These are phyloP conservation scores for Solanum appendiculatum DNA, from an alignment of 257 asterid genomes.

Conservation along the genomic window DNA sequence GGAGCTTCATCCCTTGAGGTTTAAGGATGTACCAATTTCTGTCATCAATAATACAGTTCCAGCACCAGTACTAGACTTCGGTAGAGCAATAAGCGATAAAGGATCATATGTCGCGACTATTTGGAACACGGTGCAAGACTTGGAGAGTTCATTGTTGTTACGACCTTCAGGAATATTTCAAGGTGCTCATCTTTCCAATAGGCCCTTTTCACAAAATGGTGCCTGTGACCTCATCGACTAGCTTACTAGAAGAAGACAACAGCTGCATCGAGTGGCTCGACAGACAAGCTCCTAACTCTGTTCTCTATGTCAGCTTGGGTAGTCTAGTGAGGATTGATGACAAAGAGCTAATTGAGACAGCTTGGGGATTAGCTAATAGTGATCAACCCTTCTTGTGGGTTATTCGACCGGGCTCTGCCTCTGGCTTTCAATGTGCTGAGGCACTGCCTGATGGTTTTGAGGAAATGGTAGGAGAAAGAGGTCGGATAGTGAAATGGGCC, in stretches of 20 bases:
- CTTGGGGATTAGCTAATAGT: constrained; percentile 34
- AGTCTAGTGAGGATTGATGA: constrained; percentile 20
- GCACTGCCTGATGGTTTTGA: not conserved
- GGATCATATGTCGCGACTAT: not conserved
- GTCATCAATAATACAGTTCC: not conserved
- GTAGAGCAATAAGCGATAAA: too few relatives aligned
- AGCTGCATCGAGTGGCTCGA: not conserved
- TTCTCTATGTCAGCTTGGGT: constrained; percentile 19
- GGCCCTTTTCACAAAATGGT: too few relatives aligned
- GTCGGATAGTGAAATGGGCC: constrained; percentile 31
- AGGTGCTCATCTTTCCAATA: too few relatives aligned
- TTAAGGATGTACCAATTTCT: not conserved
- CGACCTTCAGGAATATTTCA: not conserved
- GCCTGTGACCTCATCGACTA: too few relatives aligned
- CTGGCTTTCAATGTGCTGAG: not conserved
- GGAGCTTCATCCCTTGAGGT: constrained; percentile 11
- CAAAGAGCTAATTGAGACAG: constrained; percentile 9
- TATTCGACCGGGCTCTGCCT: constrained; percentile 1
- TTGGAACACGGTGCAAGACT: not conserved
- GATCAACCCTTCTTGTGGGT: constrained; percentile 38
- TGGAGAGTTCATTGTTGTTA: not conserved
- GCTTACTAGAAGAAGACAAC: not conserved
- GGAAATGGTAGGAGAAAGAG: constrained; percentile 5
- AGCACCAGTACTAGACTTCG: not conserved
- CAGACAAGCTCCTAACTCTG: not conserved